Percentiles rank a stretch among this genome's conserved stretches.
phyloP scores from a whole-genome alignment of 2,329 filamentous ascomycete species.

The Aspergillus hortae region DNA sequence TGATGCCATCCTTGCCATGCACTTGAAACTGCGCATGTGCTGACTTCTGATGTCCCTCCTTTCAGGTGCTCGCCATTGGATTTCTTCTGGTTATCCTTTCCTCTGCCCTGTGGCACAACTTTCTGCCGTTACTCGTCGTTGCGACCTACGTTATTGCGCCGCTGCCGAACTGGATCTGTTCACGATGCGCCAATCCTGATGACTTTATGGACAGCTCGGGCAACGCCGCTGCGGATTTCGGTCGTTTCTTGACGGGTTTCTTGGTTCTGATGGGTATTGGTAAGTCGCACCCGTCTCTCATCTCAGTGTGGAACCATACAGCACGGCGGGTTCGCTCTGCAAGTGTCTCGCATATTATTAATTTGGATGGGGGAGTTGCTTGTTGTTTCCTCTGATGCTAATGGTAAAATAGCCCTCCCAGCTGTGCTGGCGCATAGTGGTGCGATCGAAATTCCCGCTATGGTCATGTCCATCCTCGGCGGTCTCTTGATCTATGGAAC shows the following conservation, averaged over 20 bases:
- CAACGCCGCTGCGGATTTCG: constrained; percentile 84
- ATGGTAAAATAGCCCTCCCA: constrained; percentile 65
- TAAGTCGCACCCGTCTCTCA: constrained; percentile 49
- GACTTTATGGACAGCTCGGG: constrained; percentile 88
- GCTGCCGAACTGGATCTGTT: constrained; percentile 93
- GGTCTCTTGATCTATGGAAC: constrained; percentile 95
- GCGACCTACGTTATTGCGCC: constrained; percentile 92
- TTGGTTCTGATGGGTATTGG: constrained; percentile 96
- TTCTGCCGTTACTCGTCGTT: constrained; percentile 92
- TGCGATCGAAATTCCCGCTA: constrained; percentile 77
- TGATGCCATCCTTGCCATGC: not conserved
- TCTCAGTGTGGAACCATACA: not conserved
- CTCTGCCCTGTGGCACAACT: constrained; percentile 90
- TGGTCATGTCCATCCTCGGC: constrained; percentile 91
- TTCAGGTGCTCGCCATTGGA: constrained; percentile 84
- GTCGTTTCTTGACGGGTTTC: constrained; percentile 90
- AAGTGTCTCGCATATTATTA: not conserved
- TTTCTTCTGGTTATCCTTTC: constrained; percentile 99
- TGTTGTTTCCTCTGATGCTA: not conserved
- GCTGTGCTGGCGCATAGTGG: constrained; percentile 81
- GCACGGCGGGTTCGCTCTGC: not conserved
- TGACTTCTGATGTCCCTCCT: constrained; percentile 1
- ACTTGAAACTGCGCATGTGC: not conserved
- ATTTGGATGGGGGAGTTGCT: not conserved
- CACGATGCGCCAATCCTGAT: constrained; percentile 83